Evolutionary conservation across 208 protist genomes (phyloP), one percentile per base, ranked within the genome.

Genomic region (Willaertia magna): DNA sequence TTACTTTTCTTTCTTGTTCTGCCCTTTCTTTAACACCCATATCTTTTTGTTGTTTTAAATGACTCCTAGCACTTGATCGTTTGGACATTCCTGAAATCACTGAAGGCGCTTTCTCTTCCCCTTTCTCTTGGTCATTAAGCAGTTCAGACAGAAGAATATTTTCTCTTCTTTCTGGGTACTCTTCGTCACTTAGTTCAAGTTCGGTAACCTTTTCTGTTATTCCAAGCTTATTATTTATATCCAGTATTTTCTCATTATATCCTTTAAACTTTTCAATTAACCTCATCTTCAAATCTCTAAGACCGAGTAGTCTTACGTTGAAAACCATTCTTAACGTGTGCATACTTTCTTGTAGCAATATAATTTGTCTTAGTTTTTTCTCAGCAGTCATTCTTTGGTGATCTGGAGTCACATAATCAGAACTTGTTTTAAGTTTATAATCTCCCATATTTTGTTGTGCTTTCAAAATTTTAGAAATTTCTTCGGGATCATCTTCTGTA

Each of bases 281-380:
- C 14, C 78, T 43, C 20, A 85, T 48, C 90, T 99, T 99, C 40
- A 96, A 88, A 83, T 96, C 91, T 1, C 96, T 91, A 47, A 98
- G 84, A 43, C 85, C 85, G 16, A 97, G 84, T 3, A 99, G 87
- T 51, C 92, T 90, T 40, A 93, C 90, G 86, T 98, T 98, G 90
- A 98, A 99, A 20, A 86, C 88, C 52, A 91, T 90, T 82, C 95
- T 93, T 81, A 97, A 76, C 2, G 87, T 79, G 12, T 96, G 89
- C 42, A 98, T 91, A 46, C 90, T 85, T 22, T 96, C 86, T 83
- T 96, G 93, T n/a, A 99, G 89, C 14, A 92, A 75, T 39, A 98
- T 93, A 81, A 98, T 92, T 85, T 98, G 94, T 46, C 91, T 85
- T 39, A 96, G 87, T 88, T 99, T 99, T 34, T 92, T 94, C 9